Evolutionary conservation across 768 basidiomycete genomes (phyloP).

Genomic region (Russula brevipes): DNA sequence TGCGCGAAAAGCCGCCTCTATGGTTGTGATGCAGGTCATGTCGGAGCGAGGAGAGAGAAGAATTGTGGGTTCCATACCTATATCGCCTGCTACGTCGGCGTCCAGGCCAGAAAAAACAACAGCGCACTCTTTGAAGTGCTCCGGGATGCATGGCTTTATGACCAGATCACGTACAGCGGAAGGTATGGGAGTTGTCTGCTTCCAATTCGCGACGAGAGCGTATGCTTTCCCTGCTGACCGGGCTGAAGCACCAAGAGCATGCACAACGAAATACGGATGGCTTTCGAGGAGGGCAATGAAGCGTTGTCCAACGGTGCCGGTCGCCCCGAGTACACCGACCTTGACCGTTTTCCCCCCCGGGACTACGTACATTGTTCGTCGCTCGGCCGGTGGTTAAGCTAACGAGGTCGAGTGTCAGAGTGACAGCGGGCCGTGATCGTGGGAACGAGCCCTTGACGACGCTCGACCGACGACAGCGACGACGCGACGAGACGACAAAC

Average conservation of each 20-base stretch:
- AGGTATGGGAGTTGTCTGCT: conserved; percentile 78
- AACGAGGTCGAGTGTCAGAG: too few relatives aligned
- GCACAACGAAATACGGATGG: conserved; percentile 88
- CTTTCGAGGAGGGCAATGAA: conserved; percentile 83
- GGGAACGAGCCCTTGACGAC: neutral
- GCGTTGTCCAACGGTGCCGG: conserved; percentile 93
- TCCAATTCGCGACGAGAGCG: conserved; percentile 73
- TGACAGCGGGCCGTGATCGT: neutral
- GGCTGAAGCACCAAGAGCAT: conserved; percentile 83
- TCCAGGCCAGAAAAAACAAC: conserved; percentile 96
- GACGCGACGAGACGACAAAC: too few relatives aligned
- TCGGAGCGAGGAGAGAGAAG: neutral
- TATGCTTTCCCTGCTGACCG: conserved; percentile 86
- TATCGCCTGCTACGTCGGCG: conserved; percentile 89
- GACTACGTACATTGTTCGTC: conserved; percentile 19
- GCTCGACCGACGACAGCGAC: too few relatives aligned
- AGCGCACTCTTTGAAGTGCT: conserved; percentile 72
- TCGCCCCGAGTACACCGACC: conserved; percentile 83
- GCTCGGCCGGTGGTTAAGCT: too few relatives aligned
- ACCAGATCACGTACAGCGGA: conserved; percentile 51
- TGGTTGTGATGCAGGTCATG: neutral
- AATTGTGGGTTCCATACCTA: conserved; percentile 52
- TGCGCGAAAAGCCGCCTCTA: conserved; percentile 80
- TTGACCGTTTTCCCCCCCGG: conserved; percentile 31
- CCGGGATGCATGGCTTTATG: conserved; percentile 72